Conservation (phyloP, 1,284 basidiomycete genomes). For the Neonothopanus nambi region DNA sequence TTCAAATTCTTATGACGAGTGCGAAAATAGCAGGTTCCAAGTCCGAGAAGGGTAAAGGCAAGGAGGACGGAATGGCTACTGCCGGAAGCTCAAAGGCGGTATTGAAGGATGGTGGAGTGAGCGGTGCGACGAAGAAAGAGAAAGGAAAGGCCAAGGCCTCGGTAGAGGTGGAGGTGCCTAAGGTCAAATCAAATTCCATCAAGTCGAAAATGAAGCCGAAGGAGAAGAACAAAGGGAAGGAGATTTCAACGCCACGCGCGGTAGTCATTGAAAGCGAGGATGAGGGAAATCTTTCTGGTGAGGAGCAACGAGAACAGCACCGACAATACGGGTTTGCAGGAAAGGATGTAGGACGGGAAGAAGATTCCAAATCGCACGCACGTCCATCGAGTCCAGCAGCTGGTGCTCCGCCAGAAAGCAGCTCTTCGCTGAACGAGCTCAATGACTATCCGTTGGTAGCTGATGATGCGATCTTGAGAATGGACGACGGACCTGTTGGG, state of each 20-base stretch:
- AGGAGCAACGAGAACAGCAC: not conserved
- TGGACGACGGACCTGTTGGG: not conserved
- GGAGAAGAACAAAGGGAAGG: not conserved
- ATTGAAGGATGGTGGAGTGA: not conserved
- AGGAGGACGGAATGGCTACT: not conserved
- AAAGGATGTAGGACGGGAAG: no score
- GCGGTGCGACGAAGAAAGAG: not conserved
- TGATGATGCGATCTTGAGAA: not conserved
- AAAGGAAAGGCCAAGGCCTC: conserved; percentile 3
- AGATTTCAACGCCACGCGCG: not conserved
- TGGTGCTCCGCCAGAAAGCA: not conserved
- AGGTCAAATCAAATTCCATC: not conserved
- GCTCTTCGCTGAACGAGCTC: no score
- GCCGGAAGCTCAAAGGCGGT: not conserved
- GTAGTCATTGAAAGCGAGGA: conserved; percentile 6
- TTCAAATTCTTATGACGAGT: not conserved
- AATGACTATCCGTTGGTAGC: not conserved
- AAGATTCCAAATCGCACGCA: no score
- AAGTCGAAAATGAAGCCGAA: conserved; percentile 11
- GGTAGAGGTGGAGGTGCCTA: not conserved
- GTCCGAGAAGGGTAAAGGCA: not conserved
- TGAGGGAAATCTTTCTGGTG: not conserved
- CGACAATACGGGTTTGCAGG: no score
- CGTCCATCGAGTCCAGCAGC: no score
- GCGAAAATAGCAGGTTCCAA: not conserved